Evolutionary conservation across 1,284 basidiomycete genomes (phyloP), one percentile per base, ranked within the genome.

Genomic region (Sanghuangporus sanghuang): DNA sequence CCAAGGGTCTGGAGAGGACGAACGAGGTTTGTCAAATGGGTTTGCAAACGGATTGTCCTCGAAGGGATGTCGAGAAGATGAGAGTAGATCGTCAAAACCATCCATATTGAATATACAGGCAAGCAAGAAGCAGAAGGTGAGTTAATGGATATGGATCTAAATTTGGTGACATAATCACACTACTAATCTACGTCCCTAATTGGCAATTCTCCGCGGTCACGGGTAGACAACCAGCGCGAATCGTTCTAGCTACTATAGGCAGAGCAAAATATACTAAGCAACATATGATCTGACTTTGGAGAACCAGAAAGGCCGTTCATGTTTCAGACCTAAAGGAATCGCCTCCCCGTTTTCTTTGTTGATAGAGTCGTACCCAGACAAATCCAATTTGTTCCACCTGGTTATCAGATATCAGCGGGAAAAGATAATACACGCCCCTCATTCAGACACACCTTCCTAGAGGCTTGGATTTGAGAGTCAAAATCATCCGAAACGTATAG

Each of bases 281-380:
- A 69, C 66, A 70, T 80, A 83, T 56, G 88, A 90, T 68, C 79
- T 79, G 60, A 93, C 90, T 76, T 92, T 94, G 49, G 93, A 96
- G 75, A 97, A 97, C 86, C 92, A 95, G 73, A 94, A 97, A 27
- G 93, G 86, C 65, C 92, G 82, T 73, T 95, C 92, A 70, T 95
- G 87, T 72, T 90, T 92, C 69, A 96, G 77, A 7, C 84, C 80
- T 53, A 96, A 77, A 18, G 89, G 85, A 21, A 83, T 74, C 12
- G 84, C 78, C 73, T 96, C 93, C 1, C 92, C 93, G 21, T 84
- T 92, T 52, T 82, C 83, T 32, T 90, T 71, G 66, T 92, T 85
- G 38, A 95, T 83, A 0, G 87, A 88, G 64, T 89, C 81, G 73
- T 96, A 96, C 12, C 82, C 80, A 53, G 81, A 70, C 55, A 96